Conservation (phyloP, 2,329 filamentous ascomycete genomes). For the Domatiomyces catenatus region DNA sequence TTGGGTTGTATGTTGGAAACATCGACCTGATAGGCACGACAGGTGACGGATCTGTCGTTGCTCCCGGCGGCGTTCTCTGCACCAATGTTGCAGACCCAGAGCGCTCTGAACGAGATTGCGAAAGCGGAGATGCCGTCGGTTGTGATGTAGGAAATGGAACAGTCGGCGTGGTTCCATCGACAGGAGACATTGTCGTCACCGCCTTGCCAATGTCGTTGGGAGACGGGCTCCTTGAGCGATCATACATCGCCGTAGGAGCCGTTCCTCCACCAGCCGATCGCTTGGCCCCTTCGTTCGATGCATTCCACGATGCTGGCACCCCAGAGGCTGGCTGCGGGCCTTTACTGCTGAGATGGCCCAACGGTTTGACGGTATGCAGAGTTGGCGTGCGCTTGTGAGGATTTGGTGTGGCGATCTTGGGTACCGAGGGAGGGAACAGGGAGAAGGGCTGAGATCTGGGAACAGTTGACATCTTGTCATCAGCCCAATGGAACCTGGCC, state of each 20-base stretch:
- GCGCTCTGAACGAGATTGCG: slow-evolving; percentile 5
- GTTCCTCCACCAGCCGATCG: not conserved
- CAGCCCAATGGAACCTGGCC: not conserved
- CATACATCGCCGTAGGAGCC: not conserved
- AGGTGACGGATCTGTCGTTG: slow-evolving; percentile 17
- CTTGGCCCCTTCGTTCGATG: not conserved
- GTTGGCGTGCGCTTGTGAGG: slow-evolving; percentile 15
- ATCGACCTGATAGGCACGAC: slow-evolving; percentile 29
- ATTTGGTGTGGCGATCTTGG: slow-evolving; percentile 14
- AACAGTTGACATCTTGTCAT: slow-evolving; percentile 6
- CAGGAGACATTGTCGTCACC: slow-evolving; percentile 14
- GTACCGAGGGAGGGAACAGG: slow-evolving; percentile 13
- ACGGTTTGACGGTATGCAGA: slow-evolving; percentile 9
- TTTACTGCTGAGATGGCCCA: slow-evolving; percentile 10
- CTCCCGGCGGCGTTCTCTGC: slow-evolving; percentile 1
- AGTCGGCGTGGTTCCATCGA: slow-evolving; percentile 12
- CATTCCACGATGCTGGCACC: slow-evolving; percentile 2
- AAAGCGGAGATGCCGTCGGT: not conserved
- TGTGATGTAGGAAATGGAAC: not conserved
- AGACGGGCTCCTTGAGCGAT: slow-evolving; percentile 3
- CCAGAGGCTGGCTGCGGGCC: slow-evolving; percentile 7
- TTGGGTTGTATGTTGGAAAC: slow-evolving; percentile 30
- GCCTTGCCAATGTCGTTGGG: slow-evolving; percentile 14
- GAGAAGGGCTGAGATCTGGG: slow-evolving; percentile 9
- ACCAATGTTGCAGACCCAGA: slow-evolving; percentile 12